These are phyloP conservation scores for Eimeria praecox DNA, from an alignment of 169 alveolate genomes.

Conservation along the genomic window DNA sequence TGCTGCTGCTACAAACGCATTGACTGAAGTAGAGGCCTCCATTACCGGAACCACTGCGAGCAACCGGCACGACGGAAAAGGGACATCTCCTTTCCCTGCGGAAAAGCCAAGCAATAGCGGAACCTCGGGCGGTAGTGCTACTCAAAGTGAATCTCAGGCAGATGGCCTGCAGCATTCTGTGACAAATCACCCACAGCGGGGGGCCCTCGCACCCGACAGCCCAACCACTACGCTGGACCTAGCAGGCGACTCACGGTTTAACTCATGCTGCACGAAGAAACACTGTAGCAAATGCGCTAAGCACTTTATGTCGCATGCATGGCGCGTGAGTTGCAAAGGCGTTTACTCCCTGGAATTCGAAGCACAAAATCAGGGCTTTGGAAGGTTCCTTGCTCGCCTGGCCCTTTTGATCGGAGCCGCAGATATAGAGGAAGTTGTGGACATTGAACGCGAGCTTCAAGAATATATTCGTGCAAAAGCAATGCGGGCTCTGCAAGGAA, in stretches of 20 bases:
- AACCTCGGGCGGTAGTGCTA: not conserved
- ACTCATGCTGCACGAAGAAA: not conserved
- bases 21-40: slow-evolving; percentile 56
- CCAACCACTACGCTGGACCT: not conserved
- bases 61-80: not conserved
- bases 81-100: no score
- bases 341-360: slow-evolving; percentile 62
- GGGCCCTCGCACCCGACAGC: not conserved
- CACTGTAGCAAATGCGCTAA: not conserved
- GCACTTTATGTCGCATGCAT: slow-evolving; percentile 64
- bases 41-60: not conserved
- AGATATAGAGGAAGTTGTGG: slow-evolving; percentile 59
- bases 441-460: slow-evolving; percentile 49
- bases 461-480: slow-evolving; percentile 42
- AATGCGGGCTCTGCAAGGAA: not conserved
- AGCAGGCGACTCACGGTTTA: not conserved
- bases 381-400: slow-evolving; percentile 58
- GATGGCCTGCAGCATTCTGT: not conserved
- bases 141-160: not conserved
- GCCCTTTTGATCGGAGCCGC: slow-evolving; percentile 69
- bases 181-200: not conserved
- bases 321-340: slow-evolving; percentile 25
- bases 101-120: not conserved
- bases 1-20: slow-evolving; percentile 55
- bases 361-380: slow-evolving; percentile 64